Evolutionary conservation across 2,329 filamentous ascomycete genomes (phyloP).

Genomic region (Alternaria metachromatica): DNA sequence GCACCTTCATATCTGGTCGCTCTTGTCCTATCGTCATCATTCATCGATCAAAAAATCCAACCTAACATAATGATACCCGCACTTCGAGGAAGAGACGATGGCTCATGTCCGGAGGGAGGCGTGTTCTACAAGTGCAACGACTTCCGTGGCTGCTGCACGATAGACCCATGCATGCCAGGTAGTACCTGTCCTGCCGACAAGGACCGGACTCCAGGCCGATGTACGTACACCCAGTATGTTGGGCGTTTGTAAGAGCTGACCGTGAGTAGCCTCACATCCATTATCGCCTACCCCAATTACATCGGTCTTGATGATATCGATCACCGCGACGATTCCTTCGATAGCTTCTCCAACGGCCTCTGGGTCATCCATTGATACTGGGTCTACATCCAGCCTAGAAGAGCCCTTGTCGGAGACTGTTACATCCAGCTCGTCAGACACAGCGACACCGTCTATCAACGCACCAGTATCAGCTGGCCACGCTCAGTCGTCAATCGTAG

Average conservation of each 20-base stretch:
- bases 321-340: background rate
- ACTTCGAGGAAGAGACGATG: constrained; percentile 6
- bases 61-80: constrained; percentile 17
- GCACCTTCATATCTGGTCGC: background rate
- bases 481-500: constrained; percentile 10
- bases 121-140: constrained; percentile 29
- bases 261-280: background rate
- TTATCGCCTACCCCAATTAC: too few relatives aligned
- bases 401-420: constrained; percentile 1
- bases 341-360: background rate
- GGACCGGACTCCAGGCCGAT: constrained; percentile 21
- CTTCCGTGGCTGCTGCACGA: constrained; percentile 35
- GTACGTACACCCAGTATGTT: constrained; percentile 18
- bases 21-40: background rate
- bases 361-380: background rate
- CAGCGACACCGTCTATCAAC: background rate
- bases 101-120: constrained; percentile 24
- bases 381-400: background rate
- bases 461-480: background rate
- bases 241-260: background rate
- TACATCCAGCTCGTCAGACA: constrained; percentile 1
- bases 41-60: background rate
- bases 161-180: constrained; percentile 28
- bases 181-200: constrained; percentile 28
- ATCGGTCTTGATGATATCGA: background rate